Evolutionary conservation across 2,329 filamentous ascomycete species (phyloP).

Genomic region (Cladosporium phlei): DNA sequence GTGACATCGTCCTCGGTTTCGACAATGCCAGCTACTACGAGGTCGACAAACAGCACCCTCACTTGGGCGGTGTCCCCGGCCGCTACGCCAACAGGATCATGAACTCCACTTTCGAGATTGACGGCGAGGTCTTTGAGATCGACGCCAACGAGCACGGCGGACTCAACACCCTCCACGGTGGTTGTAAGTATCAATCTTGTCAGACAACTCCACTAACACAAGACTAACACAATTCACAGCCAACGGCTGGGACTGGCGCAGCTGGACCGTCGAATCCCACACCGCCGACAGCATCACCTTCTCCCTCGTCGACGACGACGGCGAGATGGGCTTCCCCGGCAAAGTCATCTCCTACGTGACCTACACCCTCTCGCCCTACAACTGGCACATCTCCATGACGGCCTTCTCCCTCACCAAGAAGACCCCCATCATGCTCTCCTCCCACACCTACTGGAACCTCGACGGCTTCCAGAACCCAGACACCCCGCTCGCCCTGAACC

Average conservation of each 20-base stretch:
- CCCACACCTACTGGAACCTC: slow-evolving; percentile 76
- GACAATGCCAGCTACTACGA: slow-evolving; percentile 71
- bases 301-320: slow-evolving; percentile 66
- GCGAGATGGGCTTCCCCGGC: slow-evolving; percentile 72
- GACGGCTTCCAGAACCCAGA: slow-evolving; percentile 73
- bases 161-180: slow-evolving; percentile 50
- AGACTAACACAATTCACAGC: slow-evolving; percentile 32
- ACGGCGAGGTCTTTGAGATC: slow-evolving; percentile 44
- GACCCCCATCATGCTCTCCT: slow-evolving; percentile 78
- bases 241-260: slow-evolving; percentile 57
- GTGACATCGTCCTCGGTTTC: slow-evolving; percentile 69
- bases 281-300: slow-evolving; percentile 67
- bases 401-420: slow-evolving; percentile 67
- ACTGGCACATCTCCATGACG: slow-evolving; percentile 70
- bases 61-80: slow-evolving; percentile 66
- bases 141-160: slow-evolving; percentile 49
- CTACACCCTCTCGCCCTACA: slow-evolving; percentile 62
- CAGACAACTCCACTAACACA: slow-evolving; percentile 44
- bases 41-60: slow-evolving; percentile 60
- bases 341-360: slow-evolving; percentile 70
- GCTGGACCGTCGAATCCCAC: slow-evolving; percentile 70
- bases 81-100: slow-evolving; percentile 78
- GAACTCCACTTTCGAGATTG: slow-evolving; percentile 58
- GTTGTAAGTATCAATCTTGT: slow-evolving; percentile 24
- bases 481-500: slow-evolving; percentile 61